Conservation (phyloP, 2,329 filamentous ascomycete genomes). For the Talaromyces marneffei region DNA sequence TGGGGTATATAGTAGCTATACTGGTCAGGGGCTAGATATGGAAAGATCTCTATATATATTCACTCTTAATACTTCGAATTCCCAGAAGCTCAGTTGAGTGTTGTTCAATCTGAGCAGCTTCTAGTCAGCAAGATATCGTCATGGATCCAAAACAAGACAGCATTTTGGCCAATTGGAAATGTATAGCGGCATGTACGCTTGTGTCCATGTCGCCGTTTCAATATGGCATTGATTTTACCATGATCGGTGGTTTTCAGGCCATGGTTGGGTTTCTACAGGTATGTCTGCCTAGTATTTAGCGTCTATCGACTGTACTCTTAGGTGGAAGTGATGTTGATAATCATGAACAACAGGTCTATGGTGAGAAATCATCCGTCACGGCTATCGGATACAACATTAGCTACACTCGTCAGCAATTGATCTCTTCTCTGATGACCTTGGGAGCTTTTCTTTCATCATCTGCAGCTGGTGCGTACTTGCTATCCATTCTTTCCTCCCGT, state of each 20-base stretch:
- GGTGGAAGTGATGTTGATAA: not conserved
- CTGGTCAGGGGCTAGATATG: not conserved
- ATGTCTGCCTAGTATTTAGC: too few species aligned
- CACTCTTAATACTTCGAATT: not conserved
- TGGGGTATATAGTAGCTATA: not conserved
- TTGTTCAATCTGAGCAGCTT: not conserved
- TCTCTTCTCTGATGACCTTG: conserved; percentile 43
- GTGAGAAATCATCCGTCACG: conserved; percentile 10
- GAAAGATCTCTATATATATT: not conserved
- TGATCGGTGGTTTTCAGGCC: conserved; percentile 29
- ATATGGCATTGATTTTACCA: conserved; percentile 27
- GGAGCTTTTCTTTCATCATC: conserved; percentile 42
- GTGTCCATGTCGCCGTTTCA: conserved; percentile 31
- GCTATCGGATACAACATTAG: conserved; percentile 31
- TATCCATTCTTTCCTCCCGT: not conserved
- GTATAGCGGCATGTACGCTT: conserved; percentile 21
- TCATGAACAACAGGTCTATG: not conserved
- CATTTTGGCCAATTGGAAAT: conserved; percentile 18
- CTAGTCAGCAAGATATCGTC: not conserved
- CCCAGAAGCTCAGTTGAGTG: not conserved
- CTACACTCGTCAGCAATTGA: conserved; percentile 40
- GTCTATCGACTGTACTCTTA: not conserved
- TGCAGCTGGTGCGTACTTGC: conserved; percentile 22
- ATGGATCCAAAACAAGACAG: not conserved
- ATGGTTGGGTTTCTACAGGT: conserved; percentile 27